A percentile compares a stretch with the other conserved stretches of the same genome.
phyloP scores from a whole-genome alignment of 139 green algal species.

The Volvox africanus region DNA sequence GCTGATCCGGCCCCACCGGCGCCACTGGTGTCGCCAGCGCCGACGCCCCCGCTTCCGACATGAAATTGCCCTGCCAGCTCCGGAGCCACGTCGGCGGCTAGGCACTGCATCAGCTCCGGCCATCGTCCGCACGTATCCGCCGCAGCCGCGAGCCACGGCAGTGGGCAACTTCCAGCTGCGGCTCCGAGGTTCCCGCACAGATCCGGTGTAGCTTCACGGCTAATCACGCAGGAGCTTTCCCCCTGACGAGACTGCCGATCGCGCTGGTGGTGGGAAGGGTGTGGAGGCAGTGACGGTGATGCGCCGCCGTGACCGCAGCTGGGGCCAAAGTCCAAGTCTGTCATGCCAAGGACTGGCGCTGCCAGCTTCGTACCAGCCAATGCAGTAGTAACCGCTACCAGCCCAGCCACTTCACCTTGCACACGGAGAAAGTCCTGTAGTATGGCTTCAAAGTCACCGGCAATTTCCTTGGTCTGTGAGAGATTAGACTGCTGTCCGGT shows the following conservation, averaged over 20 bases:
- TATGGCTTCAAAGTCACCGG: neutral
- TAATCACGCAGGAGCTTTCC: neutral
- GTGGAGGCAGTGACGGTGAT: neutral
- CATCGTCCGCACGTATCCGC: neutral
- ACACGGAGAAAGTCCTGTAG: neutral
- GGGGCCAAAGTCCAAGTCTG: neutral
- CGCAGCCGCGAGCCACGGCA: conserved; percentile 32
- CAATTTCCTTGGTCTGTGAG: neutral
- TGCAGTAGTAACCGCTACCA: neutral
- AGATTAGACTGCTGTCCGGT: neutral
- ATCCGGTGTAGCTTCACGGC: neutral
- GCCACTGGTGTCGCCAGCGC: neutral
- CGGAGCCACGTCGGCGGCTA: conserved; percentile 13
- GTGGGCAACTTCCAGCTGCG: neutral
- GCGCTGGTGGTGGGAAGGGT: neutral
- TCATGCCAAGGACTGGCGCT: neutral
- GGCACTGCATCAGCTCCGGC: conserved; percentile 13
- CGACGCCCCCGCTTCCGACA: neutral
- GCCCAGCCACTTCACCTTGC: neutral
- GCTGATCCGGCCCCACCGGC: neutral
- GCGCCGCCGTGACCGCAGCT: neutral
- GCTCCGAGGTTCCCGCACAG: neutral
- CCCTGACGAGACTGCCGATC: neutral
- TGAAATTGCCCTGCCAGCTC: conserved; percentile 38
- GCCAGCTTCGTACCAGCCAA: neutral